phyloP scores from a whole-genome alignment of 345 rosid species.

The Gossypium ekmanianum region DNA sequence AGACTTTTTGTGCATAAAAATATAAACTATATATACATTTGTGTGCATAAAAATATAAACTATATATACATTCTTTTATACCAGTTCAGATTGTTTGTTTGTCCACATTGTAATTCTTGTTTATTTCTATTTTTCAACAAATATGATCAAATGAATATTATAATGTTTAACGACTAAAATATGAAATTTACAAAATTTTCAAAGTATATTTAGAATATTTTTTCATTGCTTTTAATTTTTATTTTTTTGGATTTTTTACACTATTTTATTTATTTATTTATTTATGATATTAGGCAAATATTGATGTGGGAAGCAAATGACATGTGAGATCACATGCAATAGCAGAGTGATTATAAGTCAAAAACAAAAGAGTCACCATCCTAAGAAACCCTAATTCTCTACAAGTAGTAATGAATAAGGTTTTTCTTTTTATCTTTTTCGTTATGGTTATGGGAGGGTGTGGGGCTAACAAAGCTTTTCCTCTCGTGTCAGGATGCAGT shows the following conservation, averaged over 20 bases:
- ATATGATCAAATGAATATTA: not conserved
- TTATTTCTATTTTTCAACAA: not conserved
- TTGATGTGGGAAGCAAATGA: conserved; percentile 13
- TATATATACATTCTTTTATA: no score
- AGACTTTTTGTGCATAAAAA: no score
- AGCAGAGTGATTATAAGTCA: not conserved
- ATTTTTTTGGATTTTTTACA: not conserved
- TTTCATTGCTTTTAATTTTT: not conserved
- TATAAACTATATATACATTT: no score
- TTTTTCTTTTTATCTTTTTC: not conserved
- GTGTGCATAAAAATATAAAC: no score
- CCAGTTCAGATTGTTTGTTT: no score
- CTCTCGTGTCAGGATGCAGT: not conserved
- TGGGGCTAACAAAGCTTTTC: not conserved
- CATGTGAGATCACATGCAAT: conserved; percentile 4
- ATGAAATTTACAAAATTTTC: not conserved
- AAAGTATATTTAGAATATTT: not conserved
- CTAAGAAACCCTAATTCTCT: conserved; percentile 23
- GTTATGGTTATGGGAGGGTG: not conserved
- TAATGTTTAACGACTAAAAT: not conserved
- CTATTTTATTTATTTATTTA: no score
- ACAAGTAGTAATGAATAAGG: conserved; percentile 6
- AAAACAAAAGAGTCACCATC: conserved; percentile 28
- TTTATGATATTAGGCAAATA: not conserved
- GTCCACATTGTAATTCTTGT: no score